Base-by-base conservation (phyloP, 2,329 filamentous ascomycete species). In the Pseudogymnoascus verrucosus region DNA sequence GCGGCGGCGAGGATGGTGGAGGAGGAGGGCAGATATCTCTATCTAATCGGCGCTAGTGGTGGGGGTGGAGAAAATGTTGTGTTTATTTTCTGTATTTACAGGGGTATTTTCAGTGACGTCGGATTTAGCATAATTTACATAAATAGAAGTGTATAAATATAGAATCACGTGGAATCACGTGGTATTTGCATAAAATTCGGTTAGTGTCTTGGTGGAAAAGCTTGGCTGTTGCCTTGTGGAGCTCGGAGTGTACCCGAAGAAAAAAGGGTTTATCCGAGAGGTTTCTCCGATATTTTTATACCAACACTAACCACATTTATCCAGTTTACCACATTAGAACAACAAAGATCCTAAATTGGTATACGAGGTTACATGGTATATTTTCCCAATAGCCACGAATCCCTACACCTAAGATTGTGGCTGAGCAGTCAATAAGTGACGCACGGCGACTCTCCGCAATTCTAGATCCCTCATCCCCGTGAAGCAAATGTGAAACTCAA, bases 1-100 rank as follows among this genome's bases (percentile, higher is more conserved):
- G 4, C 16, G 19, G 2, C 19, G n/a, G 40, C 11, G 40, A 44
- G 19, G 42, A 23, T 26, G 6, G 21, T 26, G 42, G 21, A 12
- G 11, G 21, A 47, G 42, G 21, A 12, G 11, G 7, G 42, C 6
- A 47, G 21, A 26, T 47, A 47, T 54, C 42, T 54, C 42, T 47
- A 47, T 31, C 44, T 28, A 11, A 54, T 54, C n/a, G 44, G 44
- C 44, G 44, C 44, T 54, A 54, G 44, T 54, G 44, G 44, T 54
- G 44, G 44, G 44, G 44, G 44, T 54, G 44, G 44, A 54, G 44
- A 54, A 54, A 54, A 54, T 54, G 44, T 54, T 21, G 44, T 54
- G 44, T 54, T 54, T 54, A 54, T 54, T 51, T 51, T 51, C 44
- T 26, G 23, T 28, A 51, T 51, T 51, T 51, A 28, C 44, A 51